Evolutionary conservation across 495 filamentous ascomycete genomes (phyloP), one percentile per base, ranked within the genome.

Genomic region (Penicillium egyptiacum): DNA sequence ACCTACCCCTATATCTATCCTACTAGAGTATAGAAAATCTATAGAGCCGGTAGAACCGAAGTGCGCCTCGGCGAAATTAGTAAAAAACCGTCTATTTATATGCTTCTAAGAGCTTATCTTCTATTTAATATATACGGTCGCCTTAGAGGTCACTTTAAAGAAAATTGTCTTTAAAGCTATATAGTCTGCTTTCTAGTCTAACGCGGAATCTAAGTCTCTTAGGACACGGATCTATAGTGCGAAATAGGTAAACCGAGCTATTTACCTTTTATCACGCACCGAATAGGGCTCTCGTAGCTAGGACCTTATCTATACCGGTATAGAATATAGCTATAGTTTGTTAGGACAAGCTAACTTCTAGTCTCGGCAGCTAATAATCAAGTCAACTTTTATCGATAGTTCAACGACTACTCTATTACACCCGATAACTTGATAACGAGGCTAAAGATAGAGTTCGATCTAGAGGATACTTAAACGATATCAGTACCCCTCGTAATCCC

Each of bases 41-140:
- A n/a, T n/a, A n/a, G n/a, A n/a, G n/a, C n/a, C n/a, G n/a, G n/a
- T n/a, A n/a, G n/a, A n/a, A n/a, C n/a, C n/a, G n/a, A n/a, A n/a
- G n/a, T n/a, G n/a, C n/a, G n/a, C n/a, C n/a, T n/a, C n/a, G n/a
- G n/a, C n/a, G n/a, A n/a, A n/a, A n/a, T n/a, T n/a, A n/a, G n/a
- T n/a, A n/a, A n/a, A n/a, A 42, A 42, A 53, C n/a, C 50, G 50
- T 23, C 50, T 20, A 12, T 53, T 53, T 53, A 11, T 14, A 6
- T 43, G 50, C 22, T 53, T 53, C 28, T 19, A 39, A 26, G 50
- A 53, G 50, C 50, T 53, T 28, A 23, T 53, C 17, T 53, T 42
- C 28, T 53, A 37, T 25, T 53, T 30, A 35, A 5, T 53, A 11
- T 53, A 20, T 43, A 30, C 50, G 2, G 50, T 53, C 26, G 50